Evolutionary conservation across 176 grass and related monocot genomes (phyloP).

Genomic region (Zea mays): Zm-B73-REFERENCE-NAM-5.0 NC_050103.1:13185001-13185500

Average conservation of each 20-base stretch:
- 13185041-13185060: slow-evolving; percentile 1
- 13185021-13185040: not conserved
- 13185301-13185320: not conserved
- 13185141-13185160: not conserved
- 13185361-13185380: no score
- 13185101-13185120: not conserved
- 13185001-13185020: not conserved
- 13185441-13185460: no score
- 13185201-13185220: slow-evolving; percentile 9
- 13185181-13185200: not conserved
- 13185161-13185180: not conserved
- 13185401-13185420: no score
- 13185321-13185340: no score
- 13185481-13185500: no score
- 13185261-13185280: not conserved
- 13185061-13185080: not conserved
- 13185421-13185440: no score
- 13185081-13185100: not conserved
- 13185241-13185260: slow-evolving; percentile 14
- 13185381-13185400: no score
- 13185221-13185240: not conserved
- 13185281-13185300: slow-evolving; percentile 9
- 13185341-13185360: no score
- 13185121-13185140: not conserved
- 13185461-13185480: no score